A percentile compares a stretch with the other conserved stretches of the same genome.
Conservation (phyloP, 768 basidiomycete genomes). For the Boletus patriciae region DNA sequence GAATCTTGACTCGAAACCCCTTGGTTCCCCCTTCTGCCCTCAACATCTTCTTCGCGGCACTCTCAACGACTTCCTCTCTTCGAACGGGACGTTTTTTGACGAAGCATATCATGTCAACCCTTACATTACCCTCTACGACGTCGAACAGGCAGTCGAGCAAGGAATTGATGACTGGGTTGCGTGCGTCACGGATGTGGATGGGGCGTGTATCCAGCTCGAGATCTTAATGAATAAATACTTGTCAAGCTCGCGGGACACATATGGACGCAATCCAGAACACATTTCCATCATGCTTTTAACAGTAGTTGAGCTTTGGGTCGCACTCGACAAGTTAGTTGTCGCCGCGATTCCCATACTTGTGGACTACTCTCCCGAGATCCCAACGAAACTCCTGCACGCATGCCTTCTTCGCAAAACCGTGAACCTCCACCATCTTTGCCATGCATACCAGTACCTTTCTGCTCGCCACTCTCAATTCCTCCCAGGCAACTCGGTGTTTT, state of each 20-base stretch:
- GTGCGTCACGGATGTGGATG: background rate
- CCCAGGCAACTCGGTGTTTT: background rate
- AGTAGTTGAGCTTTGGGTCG: conserved; percentile 35
- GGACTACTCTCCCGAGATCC: conserved; percentile 34
- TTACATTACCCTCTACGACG: conserved; percentile 33
- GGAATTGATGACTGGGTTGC: conserved; percentile 35
- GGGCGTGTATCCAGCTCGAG: conserved; percentile 13
- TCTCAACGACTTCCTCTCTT: conserved; percentile 16
- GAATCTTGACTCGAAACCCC: background rate
- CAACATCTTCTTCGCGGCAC: background rate
- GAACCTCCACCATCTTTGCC: conserved; percentile 28
- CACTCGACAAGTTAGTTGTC: conserved; percentile 29
- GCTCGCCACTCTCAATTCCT: conserved; percentile 23
- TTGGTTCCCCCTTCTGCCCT: background rate
- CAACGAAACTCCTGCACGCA: background rate
- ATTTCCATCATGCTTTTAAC: conserved; percentile 42
- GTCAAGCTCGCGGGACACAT: conserved; percentile 2
- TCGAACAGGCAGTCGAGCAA: conserved; percentile 35
- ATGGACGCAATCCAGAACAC: background rate
- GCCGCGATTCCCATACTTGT: conserved; percentile 23
- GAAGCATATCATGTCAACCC: conserved; percentile 2
- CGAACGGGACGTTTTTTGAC: conserved; percentile 2
- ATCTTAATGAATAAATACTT: conserved; percentile 27
- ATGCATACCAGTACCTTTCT: conserved; percentile 29
- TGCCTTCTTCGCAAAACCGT: conserved; percentile 30